These are phyloP conservation scores for Trichosporon coremiiforme DNA, from an alignment of 1,284 basidiomycete species.

Conservation along the genomic window DNA sequence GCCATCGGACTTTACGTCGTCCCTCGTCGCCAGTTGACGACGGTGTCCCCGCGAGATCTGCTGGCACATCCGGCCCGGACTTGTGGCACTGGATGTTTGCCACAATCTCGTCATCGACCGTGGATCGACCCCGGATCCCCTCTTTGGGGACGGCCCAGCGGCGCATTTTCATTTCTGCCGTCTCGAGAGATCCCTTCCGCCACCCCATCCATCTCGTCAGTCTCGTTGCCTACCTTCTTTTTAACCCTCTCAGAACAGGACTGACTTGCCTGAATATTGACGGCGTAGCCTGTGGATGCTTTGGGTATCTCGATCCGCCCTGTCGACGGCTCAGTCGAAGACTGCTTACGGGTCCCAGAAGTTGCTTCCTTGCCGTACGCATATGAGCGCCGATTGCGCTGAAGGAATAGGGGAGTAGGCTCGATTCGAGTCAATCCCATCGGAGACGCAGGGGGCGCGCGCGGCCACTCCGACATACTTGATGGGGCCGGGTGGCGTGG, in stretches of 20 bases:
- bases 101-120: background rate
- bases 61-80: constrained; percentile 1
- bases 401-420: background rate
- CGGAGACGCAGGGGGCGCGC: background rate
- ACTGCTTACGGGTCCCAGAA: background rate
- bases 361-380: background rate
- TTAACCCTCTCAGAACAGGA: background rate
- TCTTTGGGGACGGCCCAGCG: background rate
- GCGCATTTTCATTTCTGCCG: background rate
- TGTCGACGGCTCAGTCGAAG: background rate
- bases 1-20: background rate
- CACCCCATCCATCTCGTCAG: too few species aligned
- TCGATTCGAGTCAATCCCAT: background rate
- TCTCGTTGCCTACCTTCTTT: too few species aligned
- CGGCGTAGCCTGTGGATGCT: background rate
- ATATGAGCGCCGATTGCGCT: background rate
- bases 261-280: background rate
- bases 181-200: too few species aligned
- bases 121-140: background rate
- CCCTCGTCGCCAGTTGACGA: background rate
- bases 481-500: background rate
- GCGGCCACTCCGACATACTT: background rate
- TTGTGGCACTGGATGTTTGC: background rate
- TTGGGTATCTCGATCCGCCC: background rate
- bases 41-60: background rate